Conservation (phyloP, 2,329 filamentous ascomycete species). For the Sporothrix protearum region DNA sequence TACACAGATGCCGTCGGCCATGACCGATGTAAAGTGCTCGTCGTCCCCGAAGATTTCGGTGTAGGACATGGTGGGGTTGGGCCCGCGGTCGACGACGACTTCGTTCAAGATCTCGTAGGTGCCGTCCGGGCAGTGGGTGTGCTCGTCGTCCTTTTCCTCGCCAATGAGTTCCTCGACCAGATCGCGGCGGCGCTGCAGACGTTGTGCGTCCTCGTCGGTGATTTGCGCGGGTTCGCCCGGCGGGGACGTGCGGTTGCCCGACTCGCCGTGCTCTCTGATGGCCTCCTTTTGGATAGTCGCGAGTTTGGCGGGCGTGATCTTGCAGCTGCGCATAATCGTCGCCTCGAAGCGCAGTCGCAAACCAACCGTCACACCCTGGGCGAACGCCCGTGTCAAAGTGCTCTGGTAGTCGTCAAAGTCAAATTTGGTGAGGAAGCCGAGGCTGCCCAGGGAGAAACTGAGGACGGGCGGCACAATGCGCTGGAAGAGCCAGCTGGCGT, state of each 20-base stretch:
- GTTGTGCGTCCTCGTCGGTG: constrained; percentile 34
- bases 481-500: constrained; percentile 96
- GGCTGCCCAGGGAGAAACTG: constrained; percentile 81
- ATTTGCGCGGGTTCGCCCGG: constrained; percentile 10
- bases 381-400: constrained; percentile 69
- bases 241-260: not conserved
- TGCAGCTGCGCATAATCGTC: constrained; percentile 77
- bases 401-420: constrained; percentile 73
- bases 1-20: constrained; percentile 89
- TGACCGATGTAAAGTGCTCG: constrained; percentile 89
- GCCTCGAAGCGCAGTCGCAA: constrained; percentile 86
- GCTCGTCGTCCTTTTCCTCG: constrained; percentile 76
- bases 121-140: constrained; percentile 79
- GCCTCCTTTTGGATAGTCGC: not conserved
- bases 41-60: constrained; percentile 93
- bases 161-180: constrained; percentile 87
- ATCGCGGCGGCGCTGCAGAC: constrained; percentile 49
- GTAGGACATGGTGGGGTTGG: constrained; percentile 89
- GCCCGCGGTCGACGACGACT: constrained; percentile 90
- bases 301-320: constrained; percentile 23
- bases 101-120: constrained; percentile 93
- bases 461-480: constrained; percentile 89
- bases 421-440: constrained; percentile 96
- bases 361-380: constrained; percentile 82
- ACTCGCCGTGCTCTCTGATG: not conserved